Evolutionary conservation across 2,329 filamentous ascomycete species (phyloP), one percentile per base, ranked within the genome.

Genomic region (Arthrobotrys iridis): DNA sequence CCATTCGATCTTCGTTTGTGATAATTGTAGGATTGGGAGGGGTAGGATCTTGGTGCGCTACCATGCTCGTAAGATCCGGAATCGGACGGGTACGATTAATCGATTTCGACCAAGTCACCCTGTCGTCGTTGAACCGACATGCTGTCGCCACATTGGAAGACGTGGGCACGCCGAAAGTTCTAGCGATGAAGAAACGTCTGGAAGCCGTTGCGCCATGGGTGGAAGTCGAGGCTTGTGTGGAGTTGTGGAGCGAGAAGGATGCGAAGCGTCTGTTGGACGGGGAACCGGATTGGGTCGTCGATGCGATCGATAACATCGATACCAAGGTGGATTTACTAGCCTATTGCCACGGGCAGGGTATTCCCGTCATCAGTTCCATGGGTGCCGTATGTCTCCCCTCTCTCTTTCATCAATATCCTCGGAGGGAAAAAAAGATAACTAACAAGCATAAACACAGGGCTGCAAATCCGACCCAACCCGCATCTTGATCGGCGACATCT

Each of bases 301-400:
- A 99, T 82, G 96, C 94, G 20, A 99, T 99, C 78, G 95, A 99
- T 82, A 98, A 99, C 81, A 98, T 99, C 77, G 92, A 97, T 59
- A 96, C 93, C 63, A 99, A 99, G 84, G 94, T 99, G 2, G 91
- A 90, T 15, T 84, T 99, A 64, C 85, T 99, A 41, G 89, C 93
- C 79, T 96, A 96, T 83, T 99, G 95, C 83, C 86, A 93, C 81
- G 87, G 89, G 75, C 87, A 93, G 80, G 85, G 86, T 1, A 84
- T 98, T 24, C 90, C 89, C 0, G 93, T 99, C 26, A 93, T 99
- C 77, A 95, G 93, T 13, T 92, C 93, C 30, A 98, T 98, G 93
- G 95, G 95, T 0, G 95, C 95, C 0, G 68, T 73, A 60, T 30
- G 60, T 73, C 11, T 13, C 3, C 20, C 37, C 26, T 15, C 15